Evolutionary conservation across 805 yeast species (phyloP), one percentile per base, ranked within the genome.

Genomic region (Lipomyces yamanashiensis): DNA sequence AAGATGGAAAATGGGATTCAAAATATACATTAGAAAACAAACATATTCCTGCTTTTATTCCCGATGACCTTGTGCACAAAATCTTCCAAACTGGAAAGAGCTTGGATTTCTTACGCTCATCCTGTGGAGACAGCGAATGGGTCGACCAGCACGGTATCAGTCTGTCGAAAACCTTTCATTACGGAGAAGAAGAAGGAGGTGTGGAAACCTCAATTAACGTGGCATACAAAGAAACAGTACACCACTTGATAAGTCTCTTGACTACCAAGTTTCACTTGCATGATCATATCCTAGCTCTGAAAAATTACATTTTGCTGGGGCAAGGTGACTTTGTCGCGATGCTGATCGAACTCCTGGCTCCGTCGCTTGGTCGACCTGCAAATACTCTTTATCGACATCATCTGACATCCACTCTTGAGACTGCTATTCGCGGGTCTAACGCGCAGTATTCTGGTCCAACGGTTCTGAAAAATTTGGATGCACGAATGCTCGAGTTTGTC

Each of bases 291-390:
- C 72, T 74, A 5, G 86, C 86, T 51, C 77, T 90, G 61, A 87
- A 88, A 65, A 84, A 83, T 63, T 84, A 87, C 62, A 77, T 92
- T 70, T 74, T 95, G 48, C 85, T 90, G 80, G 84, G 86, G 6
- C 85, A 83, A 61, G 90, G 93, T n/a, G 97, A 93, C 73, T 88
- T 93, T 65, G 85, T 89, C n/a, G 86, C 89, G 56, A 70, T 84
- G 0, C 74, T 93, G 9, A 80, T 90, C 21, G 71, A 76, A 17
- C 83, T 84, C 50, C 89, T 92, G 0, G 73, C 77, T 1, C 76
- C 77, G 0, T 66, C 85, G 6, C 80, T 92, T 58, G 80, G 79
- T 63, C 84, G 83, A 67, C 87, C 93, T 0, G 85, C 96, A 0
- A 77, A 77, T n/a, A 75, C 83, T 12, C 77, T 92, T 19, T 82